These are phyloP conservation scores for Vitis riparia DNA, from an alignment of 164 flowering plant species.

Conservation along the genomic window DNA sequence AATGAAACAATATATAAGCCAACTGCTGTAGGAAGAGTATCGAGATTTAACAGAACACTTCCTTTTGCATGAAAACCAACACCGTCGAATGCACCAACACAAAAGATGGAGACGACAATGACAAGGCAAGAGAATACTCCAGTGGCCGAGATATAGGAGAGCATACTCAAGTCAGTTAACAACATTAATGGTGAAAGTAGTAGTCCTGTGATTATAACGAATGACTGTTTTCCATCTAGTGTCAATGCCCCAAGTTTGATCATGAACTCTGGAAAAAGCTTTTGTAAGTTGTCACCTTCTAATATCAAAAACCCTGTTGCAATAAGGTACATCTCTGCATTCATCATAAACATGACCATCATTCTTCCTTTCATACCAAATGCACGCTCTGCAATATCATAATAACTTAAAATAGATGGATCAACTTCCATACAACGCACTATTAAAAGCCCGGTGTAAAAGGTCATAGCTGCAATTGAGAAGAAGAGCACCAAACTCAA, in stretches of 20 bases:
- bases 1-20: constrained; percentile 33
- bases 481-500: constrained; percentile 33
- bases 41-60: constrained; percentile 12
- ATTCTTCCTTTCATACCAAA: constrained; percentile 37
- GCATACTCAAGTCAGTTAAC: constrained; percentile 26
- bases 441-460: constrained; percentile 32
- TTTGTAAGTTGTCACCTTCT: not conserved
- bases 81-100: constrained; percentile 25
- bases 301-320: constrained; percentile 33
- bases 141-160: constrained; percentile 39
- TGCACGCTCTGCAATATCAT: constrained; percentile 33
- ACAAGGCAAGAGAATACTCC: constrained; percentile 37
- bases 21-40: constrained; percentile 25
- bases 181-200: constrained; percentile 30
- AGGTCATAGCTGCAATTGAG: constrained; percentile 2
- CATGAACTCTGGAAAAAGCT: constrained; percentile 25
- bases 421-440: constrained; percentile 36
- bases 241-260: constrained; percentile 5
- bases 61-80: constrained; percentile 31
- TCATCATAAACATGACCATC: constrained; percentile 21
- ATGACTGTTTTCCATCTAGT: constrained; percentile 24
- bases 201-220: constrained; percentile 22
- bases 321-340: constrained; percentile 33
- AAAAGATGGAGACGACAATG: constrained; percentile 25
- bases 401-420: constrained; percentile 27